Conservation (phyloP, 257 asterid genomes). For the Apocynum venetum region DNA sequence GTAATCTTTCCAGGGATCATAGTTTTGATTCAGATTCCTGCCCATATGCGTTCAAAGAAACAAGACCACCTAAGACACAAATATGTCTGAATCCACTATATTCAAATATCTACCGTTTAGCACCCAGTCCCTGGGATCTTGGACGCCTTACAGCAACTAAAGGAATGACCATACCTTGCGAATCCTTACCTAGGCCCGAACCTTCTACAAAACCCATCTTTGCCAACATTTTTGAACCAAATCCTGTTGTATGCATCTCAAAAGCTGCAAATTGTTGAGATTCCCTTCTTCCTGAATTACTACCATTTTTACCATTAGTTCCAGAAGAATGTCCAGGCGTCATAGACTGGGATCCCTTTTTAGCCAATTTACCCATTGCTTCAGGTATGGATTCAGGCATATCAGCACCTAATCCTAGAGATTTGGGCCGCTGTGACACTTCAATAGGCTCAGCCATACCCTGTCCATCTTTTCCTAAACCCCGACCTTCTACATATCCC, state of each 20-base stretch:
- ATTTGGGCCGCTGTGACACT: constrained; percentile 77
- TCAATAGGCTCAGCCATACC: constrained; percentile 76
- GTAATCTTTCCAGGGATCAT: too few species aligned
- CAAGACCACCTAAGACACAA: too few species aligned
- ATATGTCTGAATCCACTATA: too few species aligned
- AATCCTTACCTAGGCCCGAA: constrained; percentile 69
- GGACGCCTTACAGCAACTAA: constrained; percentile 73
- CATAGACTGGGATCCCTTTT: constrained; percentile 20
- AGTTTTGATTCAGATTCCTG: too few species aligned
- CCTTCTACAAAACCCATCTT: constrained; percentile 93
- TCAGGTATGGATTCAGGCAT: constrained; percentile 33
- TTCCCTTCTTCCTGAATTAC: constrained; percentile 27
- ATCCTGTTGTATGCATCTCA: constrained; percentile 88
- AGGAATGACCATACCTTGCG: constrained; percentile 84
- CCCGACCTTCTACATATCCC: constrained; percentile 83
- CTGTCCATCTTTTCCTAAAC: constrained; percentile 84
- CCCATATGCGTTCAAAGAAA: too few species aligned
- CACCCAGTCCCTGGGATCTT: constrained; percentile 69
- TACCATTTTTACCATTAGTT: constrained; percentile 23
- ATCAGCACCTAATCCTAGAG: constrained; percentile 93
- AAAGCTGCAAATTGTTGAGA: constrained; percentile 52
- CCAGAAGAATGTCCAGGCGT: constrained; percentile 19
- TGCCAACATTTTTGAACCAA: constrained; percentile 94
- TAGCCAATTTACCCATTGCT: constrained; percentile 25
- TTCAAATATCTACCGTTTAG: constrained; percentile 29